Conservation (phyloP, 345 rosid species). For the Linum usitatissimum region DNA sequence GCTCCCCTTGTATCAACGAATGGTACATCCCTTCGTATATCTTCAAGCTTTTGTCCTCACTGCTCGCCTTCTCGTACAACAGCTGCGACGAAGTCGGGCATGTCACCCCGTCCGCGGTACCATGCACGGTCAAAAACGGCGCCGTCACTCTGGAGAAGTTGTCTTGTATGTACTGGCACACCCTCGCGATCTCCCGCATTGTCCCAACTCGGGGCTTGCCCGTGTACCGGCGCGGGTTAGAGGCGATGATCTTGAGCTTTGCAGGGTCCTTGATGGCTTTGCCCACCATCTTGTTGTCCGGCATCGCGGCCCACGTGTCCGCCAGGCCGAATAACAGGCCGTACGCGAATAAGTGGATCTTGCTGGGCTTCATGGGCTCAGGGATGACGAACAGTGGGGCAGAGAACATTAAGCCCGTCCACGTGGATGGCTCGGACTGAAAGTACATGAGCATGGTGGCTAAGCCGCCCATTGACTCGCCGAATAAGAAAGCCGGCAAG, state of each 20-base stretch:
- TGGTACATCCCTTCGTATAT: conserved; percentile 91
- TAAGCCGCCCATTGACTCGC: conserved; percentile 94
- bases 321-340: conserved; percentile 83
- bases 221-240: conserved; percentile 72
- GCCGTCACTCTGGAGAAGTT: conserved; percentile 48
- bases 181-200: conserved; percentile 74
- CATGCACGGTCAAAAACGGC: conserved; percentile 67
- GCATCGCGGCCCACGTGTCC: conserved; percentile 94
- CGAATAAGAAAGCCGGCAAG: conserved; percentile 72
- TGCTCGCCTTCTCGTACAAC: conserved; percentile 65
- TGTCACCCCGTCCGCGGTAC: conserved; percentile 74
- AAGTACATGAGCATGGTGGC: conserved; percentile 84
- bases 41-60: conserved; percentile 70
- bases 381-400: conserved; percentile 94
- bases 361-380: conserved; percentile 80
- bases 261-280: conserved; percentile 75
- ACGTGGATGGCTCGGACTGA: conserved; percentile 58
- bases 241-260: conserved; percentile 71
- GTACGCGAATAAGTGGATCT: conserved; percentile 47
- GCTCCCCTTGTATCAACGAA: conserved; percentile 86
- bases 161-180: conserved; percentile 68
- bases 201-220: conserved; percentile 92
- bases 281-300: conserved; percentile 75
- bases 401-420: conserved; percentile 93
- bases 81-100: conserved; percentile 62